phyloP scores from a whole-genome alignment of 176 grass and related monocot genomes.

The Avena sativa region DNA sequence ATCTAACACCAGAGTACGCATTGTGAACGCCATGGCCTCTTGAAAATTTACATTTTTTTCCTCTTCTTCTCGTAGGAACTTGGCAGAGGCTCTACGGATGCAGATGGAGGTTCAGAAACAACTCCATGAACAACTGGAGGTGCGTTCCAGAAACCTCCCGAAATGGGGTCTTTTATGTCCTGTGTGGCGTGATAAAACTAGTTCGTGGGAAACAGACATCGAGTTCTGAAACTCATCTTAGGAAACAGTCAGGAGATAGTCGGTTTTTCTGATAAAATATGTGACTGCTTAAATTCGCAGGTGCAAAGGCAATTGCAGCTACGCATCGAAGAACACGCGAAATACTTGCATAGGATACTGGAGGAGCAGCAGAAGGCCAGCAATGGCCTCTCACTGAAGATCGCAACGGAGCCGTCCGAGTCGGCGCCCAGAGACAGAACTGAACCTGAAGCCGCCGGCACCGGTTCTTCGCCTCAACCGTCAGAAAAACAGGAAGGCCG shows the following conservation, averaged over 20 bases:
- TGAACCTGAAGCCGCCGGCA: slow-evolving; percentile 3
- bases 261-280: slow-evolving; percentile 20
- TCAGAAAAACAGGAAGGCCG: slow-evolving; percentile 50
- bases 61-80: slow-evolving; percentile 49
- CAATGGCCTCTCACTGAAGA: slow-evolving; percentile 46
- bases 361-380: slow-evolving; percentile 82
- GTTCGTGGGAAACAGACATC: background rate
- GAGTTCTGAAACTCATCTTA: background rate
- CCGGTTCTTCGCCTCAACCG: background rate
- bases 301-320: slow-evolving; percentile 86
- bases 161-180: slow-evolving; percentile 1
- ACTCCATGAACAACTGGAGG: slow-evolving; percentile 94
- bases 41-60: slow-evolving; percentile 7
- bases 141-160: slow-evolving; percentile 36
- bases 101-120: slow-evolving; percentile 97
- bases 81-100: slow-evolving; percentile 83
- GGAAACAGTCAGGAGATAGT: background rate
- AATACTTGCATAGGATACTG: slow-evolving; percentile 90
- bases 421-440: slow-evolving; percentile 16
- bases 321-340: slow-evolving; percentile 90
- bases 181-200: background rate
- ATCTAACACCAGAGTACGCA: background rate
- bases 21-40: background rate
- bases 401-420: slow-evolving; percentile 27
- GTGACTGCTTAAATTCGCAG: slow-evolving; percentile 37